These are phyloP conservation scores for Pyrus bretschneideri DNA, from an alignment of 306 rosid species.

Conservation along the genomic window DNA sequence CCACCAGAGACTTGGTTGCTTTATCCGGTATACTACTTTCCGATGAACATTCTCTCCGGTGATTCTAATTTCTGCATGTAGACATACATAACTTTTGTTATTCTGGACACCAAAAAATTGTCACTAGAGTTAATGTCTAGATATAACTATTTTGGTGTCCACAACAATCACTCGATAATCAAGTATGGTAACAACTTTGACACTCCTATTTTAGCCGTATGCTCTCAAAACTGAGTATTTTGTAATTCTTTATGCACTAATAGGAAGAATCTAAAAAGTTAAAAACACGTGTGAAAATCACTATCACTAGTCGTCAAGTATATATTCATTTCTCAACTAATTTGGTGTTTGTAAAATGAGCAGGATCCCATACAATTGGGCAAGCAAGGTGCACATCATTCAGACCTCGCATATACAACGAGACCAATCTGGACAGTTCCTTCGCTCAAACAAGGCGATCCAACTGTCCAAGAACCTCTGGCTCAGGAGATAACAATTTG, in stretches of 20 bases:
- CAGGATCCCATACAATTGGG: constrained; percentile 83
- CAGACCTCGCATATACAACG: constrained; percentile 58
- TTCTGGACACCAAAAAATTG: neutral
- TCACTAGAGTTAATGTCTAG: too few species aligned
- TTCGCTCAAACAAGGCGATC: constrained; percentile 47
- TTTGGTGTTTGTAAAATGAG: neutral
- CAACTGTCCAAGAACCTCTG: constrained; percentile 48
- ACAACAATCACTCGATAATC: too few species aligned
- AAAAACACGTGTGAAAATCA: neutral
- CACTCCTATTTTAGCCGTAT: too few species aligned
- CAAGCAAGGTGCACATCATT: constrained; percentile 71
- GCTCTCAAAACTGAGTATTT: too few species aligned
- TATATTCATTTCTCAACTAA: neutral
- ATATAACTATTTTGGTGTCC: too few species aligned
- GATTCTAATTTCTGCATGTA: neutral
- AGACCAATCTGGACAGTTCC: constrained; percentile 39
- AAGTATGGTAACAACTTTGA: too few species aligned
- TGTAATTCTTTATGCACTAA: too few species aligned
- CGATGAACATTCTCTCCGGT: neutral
- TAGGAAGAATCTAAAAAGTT: too few species aligned
- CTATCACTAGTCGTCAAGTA: too few species aligned
- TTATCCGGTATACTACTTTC: constrained; percentile 43
- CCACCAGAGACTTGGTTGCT: constrained; percentile 73
- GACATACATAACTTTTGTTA: neutral
- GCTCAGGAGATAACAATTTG: constrained; percentile 79